A percentile compares a stretch with the other conserved stretches of the same genome.
Conservation (phyloP, 1,284 basidiomycete species). For the Gomphus bonarii region DNA sequence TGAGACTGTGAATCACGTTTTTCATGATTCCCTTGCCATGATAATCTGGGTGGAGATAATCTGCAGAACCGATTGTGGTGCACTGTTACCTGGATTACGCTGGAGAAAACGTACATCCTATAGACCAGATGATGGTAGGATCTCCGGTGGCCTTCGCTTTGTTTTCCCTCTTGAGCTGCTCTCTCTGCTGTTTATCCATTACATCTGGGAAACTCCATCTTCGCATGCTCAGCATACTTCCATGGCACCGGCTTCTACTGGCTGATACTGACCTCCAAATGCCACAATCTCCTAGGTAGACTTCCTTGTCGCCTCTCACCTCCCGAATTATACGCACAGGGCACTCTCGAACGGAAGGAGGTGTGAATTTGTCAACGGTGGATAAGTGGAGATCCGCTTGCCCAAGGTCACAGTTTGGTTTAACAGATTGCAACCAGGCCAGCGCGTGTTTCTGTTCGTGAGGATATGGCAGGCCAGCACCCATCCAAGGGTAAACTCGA, state of each 20-base stretch:
- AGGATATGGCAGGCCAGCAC: background rate
- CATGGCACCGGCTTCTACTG: background rate
- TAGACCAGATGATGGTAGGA: background rate
- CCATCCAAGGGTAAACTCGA: constrained; percentile 3
- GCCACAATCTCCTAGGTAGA: constrained; percentile 1
- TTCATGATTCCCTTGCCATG: constrained; percentile 24
- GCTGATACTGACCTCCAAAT: background rate
- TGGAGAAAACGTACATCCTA: background rate
- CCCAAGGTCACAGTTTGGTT: background rate
- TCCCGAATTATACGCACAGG: constrained; percentile 1
- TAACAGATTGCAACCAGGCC: background rate
- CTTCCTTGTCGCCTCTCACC: background rate
- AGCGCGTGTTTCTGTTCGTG: constrained; percentile 1
- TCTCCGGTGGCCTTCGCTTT: background rate
- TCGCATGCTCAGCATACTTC: background rate
- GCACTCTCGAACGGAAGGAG: background rate
- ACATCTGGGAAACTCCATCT: background rate
- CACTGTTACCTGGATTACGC: background rate
- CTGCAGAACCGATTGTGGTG: constrained; percentile 11
- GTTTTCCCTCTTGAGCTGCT: background rate
- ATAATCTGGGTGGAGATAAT: constrained; percentile 18
- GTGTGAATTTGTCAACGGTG: background rate
- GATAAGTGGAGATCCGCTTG: background rate
- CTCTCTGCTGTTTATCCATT: background rate
- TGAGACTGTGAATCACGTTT: constrained; percentile 17